Conservation (phyloP, 169 alveolate genomes). For the Plasmodium billcollinsi region DNA sequence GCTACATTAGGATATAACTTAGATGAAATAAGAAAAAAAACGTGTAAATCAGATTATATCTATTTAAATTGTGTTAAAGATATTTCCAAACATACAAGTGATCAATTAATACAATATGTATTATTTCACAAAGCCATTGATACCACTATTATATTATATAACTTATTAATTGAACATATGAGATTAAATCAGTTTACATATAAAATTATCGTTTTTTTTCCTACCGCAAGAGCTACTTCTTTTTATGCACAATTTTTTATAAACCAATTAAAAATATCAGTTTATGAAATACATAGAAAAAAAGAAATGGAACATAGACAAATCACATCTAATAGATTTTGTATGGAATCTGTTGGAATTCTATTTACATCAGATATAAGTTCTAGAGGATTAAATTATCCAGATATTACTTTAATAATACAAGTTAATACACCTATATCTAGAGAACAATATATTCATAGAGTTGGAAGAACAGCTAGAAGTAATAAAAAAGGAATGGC, state of each 20-base stretch:
- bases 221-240: conserved; percentile 81
- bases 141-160: conserved; percentile 78
- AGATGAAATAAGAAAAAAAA: conserved; percentile 59
- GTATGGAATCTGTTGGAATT: conserved; percentile 80
- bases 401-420: conserved; percentile 96
- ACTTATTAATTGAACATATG: conserved; percentile 77
- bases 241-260: conserved; percentile 79
- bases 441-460: conserved; percentile 94
- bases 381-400: conserved; percentile 98
- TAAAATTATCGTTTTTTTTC: conserved; percentile 79
- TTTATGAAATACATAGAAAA: conserved; percentile 80
- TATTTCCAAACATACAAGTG: conserved; percentile 71
- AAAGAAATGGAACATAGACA: conserved; percentile 77
- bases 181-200: conserved; percentile 72
- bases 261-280: conserved; percentile 79
- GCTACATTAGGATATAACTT: conserved; percentile 77
- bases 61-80: conserved; percentile 69
- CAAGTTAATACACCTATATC: conserved; percentile 97
- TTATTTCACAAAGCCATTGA: conserved; percentile 77
- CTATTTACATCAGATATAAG: conserved; percentile 95
- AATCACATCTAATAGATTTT: conserved; percentile 74
- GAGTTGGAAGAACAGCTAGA: conserved; percentile 99
- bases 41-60: conserved; percentile 63
- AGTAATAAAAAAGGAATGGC: conserved; percentile 94
- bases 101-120: conserved; percentile 76